Evolutionary conservation across 129 eudicot species (phyloP), one percentile per base, ranked within the genome.

Genomic region (Tagetes erecta): DNA sequence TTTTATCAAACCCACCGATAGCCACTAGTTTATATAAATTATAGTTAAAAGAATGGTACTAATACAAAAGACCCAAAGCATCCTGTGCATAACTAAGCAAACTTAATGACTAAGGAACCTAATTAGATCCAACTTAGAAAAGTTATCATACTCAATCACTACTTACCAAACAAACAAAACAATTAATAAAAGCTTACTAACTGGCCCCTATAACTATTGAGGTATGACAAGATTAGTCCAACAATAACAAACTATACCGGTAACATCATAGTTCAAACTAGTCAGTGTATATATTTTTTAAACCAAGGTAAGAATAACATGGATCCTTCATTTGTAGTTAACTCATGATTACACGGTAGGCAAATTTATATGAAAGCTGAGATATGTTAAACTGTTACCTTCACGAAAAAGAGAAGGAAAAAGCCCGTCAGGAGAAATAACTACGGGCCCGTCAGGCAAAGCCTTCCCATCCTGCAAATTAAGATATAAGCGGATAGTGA

Each of bases 381-480:
- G 37, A 73, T 76, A 7, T 30, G 47, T 38, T 55, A 76, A 72
- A 36, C 20, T 56, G 47, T 72, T 74, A 95, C 99, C 99, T 91
- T 95, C 99, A 55, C 99, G 89, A 65, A 80, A 95, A 42, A 95
- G 81, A 60, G 99, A 95, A 71, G 99, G 99, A 85, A 95, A 95
- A 53, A 95, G 92, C 53, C 99, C 97, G 63, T 95, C 97, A 14
- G 99, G 99, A 35, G 99, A 95, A 45, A 91, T 95, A 59, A 95
- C 86, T 67, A 95, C 95, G 42, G 99, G 99, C 60, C 99, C 99
- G 60, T 95, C 99, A 30, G 99, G 99, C 64, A 95, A 84, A 64
- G 83, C 90, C 83, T 88, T 89, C 52, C 99, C 99, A 67, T 95
- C 96, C 99, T 95, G 83, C 73, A 78, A 72, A 44, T 45, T 44